These are phyloP conservation scores for Kodamaea fukazawae DNA, from an alignment of 805 yeast species.

Conservation along the genomic window DNA sequence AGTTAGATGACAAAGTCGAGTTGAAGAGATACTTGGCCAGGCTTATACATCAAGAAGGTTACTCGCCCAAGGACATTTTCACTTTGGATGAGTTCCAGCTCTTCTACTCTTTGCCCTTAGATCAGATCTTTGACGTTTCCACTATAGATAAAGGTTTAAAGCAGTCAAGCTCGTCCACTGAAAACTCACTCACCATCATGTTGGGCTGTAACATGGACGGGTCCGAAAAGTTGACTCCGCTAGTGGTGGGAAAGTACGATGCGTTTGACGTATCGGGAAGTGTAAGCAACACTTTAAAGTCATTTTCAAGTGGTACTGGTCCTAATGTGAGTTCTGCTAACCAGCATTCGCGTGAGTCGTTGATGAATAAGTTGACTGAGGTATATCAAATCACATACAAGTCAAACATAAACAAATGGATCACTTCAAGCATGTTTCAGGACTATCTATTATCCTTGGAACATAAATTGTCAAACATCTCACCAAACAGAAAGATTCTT, in stretches of 20 bases:
- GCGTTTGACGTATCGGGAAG: slow-evolving; percentile 35
- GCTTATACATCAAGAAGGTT: slow-evolving; percentile 29
- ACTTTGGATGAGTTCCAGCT: slow-evolving; percentile 60
- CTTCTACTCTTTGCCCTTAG: slow-evolving; percentile 59
- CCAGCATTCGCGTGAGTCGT: slow-evolving; percentile 6
- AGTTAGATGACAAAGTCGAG: slow-evolving; percentile 52
- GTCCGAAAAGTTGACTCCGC: slow-evolving; percentile 57
- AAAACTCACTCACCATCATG: slow-evolving; percentile 52
- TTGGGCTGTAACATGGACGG: slow-evolving; percentile 63
- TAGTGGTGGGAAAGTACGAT: slow-evolving; percentile 59
- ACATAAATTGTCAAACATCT: slow-evolving; percentile 48
- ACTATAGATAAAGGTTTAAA: slow-evolving; percentile 43
- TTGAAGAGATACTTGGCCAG: slow-evolving; percentile 43
- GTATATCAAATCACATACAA: slow-evolving; percentile 54
- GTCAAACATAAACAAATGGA: slow-evolving; percentile 60
- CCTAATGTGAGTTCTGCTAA: not conserved
- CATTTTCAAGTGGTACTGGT: slow-evolving; percentile 7
- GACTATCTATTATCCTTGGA: slow-evolving; percentile 61
- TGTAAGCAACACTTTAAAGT: slow-evolving; percentile 20
- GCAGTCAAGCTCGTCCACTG: slow-evolving; percentile 37
- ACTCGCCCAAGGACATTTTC: slow-evolving; percentile 52
- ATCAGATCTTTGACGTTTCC: slow-evolving; percentile 50
- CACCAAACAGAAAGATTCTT: slow-evolving; percentile 47
- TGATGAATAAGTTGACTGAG: slow-evolving; percentile 43
- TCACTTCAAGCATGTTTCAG: slow-evolving; percentile 60